phyloP scores from a whole-genome alignment of 495 filamentous ascomycete species.

The Penicillium crystallinum region DNA sequence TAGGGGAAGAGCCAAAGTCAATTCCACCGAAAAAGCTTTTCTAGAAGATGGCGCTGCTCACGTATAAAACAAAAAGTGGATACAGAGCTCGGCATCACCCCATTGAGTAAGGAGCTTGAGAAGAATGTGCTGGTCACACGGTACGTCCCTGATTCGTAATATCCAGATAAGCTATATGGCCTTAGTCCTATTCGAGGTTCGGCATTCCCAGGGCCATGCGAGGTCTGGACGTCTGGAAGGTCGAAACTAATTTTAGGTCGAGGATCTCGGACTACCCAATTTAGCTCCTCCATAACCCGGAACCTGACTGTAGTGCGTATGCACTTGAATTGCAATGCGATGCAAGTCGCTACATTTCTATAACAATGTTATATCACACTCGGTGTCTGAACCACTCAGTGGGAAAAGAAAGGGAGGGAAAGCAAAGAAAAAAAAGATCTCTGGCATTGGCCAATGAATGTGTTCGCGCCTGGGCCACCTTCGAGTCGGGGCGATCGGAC shows the following conservation, averaged over 20 bases:
- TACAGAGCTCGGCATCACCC: constrained; percentile 14
- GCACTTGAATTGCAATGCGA: too few relatives aligned
- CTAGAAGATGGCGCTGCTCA: constrained; percentile 17
- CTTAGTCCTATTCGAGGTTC: neutral
- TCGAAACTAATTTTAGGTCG: neutral
- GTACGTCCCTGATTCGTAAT: neutral
- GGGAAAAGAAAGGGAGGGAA: too few relatives aligned
- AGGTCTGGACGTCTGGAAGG: neutral
- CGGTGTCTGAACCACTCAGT: too few relatives aligned
- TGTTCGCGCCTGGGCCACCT: neutral
- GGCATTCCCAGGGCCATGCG: neutral
- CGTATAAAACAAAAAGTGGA: constrained; percentile 7
- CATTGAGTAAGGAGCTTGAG: constrained; percentile 13
- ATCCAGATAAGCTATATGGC: neutral
- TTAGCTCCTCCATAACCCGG: neutral
- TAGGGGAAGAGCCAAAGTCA: neutral
- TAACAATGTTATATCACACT: too few relatives aligned
- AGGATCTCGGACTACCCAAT: neutral
- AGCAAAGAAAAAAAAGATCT: too few relatives aligned
- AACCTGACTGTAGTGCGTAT: too few relatives aligned
- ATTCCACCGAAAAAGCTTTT: neutral
- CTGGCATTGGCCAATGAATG: constrained; percentile 3
- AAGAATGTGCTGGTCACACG: constrained; percentile 7
- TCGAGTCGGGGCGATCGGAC: constrained; percentile 2
- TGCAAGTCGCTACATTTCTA: too few relatives aligned